Conservation (phyloP, 768 basidiomycete genomes). For the Paxillus rubicundulus region DNA sequence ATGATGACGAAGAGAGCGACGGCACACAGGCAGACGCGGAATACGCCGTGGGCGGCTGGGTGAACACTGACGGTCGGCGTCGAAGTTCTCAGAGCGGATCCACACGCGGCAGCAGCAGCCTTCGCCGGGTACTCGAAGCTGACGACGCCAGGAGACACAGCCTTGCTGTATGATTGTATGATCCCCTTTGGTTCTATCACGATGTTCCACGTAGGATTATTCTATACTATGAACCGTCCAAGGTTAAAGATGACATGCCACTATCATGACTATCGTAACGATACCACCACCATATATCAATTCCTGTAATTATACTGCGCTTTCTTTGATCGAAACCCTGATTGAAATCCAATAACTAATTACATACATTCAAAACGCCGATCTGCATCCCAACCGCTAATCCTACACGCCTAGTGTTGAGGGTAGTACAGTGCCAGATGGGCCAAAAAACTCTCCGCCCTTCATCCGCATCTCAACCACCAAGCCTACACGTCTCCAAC, state of each 20-base stretch:
- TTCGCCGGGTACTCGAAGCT: conserved; percentile 37
- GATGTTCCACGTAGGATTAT: conserved; percentile 32
- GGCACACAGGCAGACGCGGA: conserved; percentile 74
- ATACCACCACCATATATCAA: conserved; percentile 16
- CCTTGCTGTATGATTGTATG: conserved; percentile 52
- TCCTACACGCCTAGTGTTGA: no score
- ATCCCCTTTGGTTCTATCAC: conserved; percentile 17
- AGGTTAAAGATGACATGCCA: conserved; percentile 9
- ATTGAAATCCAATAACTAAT: neutral
- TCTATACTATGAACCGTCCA: conserved; percentile 29
- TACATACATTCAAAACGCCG: neutral
- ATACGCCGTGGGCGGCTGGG: conserved; percentile 44
- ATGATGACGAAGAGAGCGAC: conserved; percentile 59
- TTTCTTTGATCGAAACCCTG: conserved; percentile 4
- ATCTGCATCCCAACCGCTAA: no score
- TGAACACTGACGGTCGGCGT: conserved; percentile 56
- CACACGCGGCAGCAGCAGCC: conserved; percentile 20
- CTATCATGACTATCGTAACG: conserved; percentile 26
- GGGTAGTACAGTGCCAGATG: no score
- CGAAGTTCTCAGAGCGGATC: conserved; percentile 34
- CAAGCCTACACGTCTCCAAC: no score
- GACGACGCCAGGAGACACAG: conserved; percentile 65
- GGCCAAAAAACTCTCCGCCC: neutral
- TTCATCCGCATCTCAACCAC: no score
- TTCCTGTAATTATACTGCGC: conserved; percentile 29